Conservation (phyloP, 768 basidiomycete species). For the Podaxis carcinomalis region DNA sequence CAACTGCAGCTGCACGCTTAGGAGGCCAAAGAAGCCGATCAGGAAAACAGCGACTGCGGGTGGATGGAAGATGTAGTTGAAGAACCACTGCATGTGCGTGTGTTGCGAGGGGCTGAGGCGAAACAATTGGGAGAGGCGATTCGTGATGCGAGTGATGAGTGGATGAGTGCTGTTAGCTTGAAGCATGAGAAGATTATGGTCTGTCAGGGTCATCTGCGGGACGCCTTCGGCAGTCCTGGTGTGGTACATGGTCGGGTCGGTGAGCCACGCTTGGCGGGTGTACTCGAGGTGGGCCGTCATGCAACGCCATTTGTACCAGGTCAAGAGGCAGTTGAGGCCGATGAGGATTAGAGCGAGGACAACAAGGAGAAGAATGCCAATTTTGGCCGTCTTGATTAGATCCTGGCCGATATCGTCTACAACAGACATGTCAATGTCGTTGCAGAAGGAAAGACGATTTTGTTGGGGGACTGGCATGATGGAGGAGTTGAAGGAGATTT, state of each 20-base stretch:
- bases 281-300: conserved; percentile 61
- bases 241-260: conserved; percentile 63
- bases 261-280: conserved; percentile 73
- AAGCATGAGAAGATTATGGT: conserved; percentile 79
- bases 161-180: conserved; percentile 69
- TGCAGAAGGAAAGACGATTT: conserved; percentile 71
- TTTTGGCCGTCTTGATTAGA: conserved; percentile 74
- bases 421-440: conserved; percentile 72
- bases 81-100: conserved; percentile 79
- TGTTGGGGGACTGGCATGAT: conserved; percentile 73
- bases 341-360: conserved; percentile 70
- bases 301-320: conserved; percentile 86
- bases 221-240: conserved; percentile 24
- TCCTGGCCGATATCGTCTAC: conserved; percentile 82
- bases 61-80: conserved; percentile 87
- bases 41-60: conserved; percentile 88
- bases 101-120: conserved; percentile 59
- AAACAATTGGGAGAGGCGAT: conserved; percentile 45
- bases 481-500: conserved; percentile 68
- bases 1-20: conserved; percentile 86
- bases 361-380: conserved; percentile 73
- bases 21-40: conserved; percentile 86
- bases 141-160: conserved; percentile 61
- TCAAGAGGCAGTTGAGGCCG: conserved; percentile 67
- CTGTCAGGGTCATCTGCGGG: conserved; percentile 56